Percentiles rank a stretch among this genome's conserved stretches.
Conservation (phyloP, 371 early-diverging fungal species). For the Circinella umbellata region DNA sequence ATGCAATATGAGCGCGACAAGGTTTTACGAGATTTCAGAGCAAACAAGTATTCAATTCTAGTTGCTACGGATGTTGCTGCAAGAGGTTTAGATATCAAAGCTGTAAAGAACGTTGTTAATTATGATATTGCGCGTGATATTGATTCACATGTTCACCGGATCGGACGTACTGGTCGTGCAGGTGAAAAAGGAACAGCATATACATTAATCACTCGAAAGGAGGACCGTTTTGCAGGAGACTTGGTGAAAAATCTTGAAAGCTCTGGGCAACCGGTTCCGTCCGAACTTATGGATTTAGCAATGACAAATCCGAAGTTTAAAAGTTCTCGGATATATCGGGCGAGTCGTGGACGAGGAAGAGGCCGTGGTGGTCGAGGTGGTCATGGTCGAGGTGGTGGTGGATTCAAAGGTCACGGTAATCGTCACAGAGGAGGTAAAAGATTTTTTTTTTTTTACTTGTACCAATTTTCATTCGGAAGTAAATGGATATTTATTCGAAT, state of each 20-base stretch:
- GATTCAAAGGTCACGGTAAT: background rate
- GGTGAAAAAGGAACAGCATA: slow-evolving; percentile 79
- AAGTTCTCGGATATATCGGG: slow-evolving; percentile 43
- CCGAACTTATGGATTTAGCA: slow-evolving; percentile 71
- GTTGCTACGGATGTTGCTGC: slow-evolving; percentile 99
- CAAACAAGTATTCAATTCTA: slow-evolving; percentile 75
- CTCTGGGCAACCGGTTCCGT: slow-evolving; percentile 64
- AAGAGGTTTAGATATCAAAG: slow-evolving; percentile 88
- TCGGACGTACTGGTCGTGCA: slow-evolving; percentile 75
- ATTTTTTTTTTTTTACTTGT: background rate
- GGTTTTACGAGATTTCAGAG: slow-evolving; percentile 84
- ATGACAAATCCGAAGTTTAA: slow-evolving; percentile 76
- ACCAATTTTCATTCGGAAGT: too few species aligned
- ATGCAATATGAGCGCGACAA: slow-evolving; percentile 94
- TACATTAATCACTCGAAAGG: slow-evolving; percentile 72
- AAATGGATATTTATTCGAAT: background rate
- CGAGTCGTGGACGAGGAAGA: slow-evolving; percentile 49
- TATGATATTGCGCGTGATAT: slow-evolving; percentile 79
- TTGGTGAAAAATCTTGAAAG: slow-evolving; percentile 78
- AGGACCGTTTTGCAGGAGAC: slow-evolving; percentile 82
- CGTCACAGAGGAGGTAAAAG: slow-evolving; percentile 5
- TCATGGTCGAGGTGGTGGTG: slow-evolving; percentile 4
- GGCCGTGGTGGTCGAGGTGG: slow-evolving; percentile 53
- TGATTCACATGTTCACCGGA: slow-evolving; percentile 80
- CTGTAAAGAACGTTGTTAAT: slow-evolving; percentile 74